phyloP scores from a whole-genome alignment of 106 monocot genomes.

The Agapanthus africanus region DNA sequence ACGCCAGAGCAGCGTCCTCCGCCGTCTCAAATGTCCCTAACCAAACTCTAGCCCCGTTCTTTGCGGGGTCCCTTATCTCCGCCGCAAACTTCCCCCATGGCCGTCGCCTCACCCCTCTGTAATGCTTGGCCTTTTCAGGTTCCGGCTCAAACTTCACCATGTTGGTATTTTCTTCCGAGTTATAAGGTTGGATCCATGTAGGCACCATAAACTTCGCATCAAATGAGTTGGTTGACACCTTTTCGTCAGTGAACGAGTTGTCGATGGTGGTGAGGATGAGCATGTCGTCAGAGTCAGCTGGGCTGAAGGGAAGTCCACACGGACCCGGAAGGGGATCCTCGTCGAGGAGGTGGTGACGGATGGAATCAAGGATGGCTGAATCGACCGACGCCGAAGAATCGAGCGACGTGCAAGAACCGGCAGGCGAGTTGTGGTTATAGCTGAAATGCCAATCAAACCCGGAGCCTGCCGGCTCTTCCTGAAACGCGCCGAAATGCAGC shows the following conservation, averaged over 20 bases:
- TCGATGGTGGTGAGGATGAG: conserved; percentile 48
- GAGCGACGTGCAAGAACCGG: no score
- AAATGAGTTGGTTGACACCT: not conserved
- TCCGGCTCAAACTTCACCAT: no score
- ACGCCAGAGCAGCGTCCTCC: conserved; percentile 16
- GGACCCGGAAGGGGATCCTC: conserved; percentile 29
- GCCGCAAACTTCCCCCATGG: no score
- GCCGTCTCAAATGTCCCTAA: no score
- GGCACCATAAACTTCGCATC: no score
- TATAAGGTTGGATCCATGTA: no score
- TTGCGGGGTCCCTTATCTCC: conserved; percentile 46
- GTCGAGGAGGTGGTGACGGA: conserved; percentile 14
- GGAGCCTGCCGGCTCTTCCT: no score
- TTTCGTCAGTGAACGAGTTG: conserved; percentile 37
- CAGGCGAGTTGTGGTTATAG: no score
- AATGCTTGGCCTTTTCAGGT: conserved; percentile 28
- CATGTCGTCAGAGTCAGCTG: conserved; percentile 86
- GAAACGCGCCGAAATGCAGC: no score
- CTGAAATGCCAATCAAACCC: no score
- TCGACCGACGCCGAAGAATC: no score
- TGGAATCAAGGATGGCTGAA: not conserved
- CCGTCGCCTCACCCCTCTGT: conserved; percentile 41
- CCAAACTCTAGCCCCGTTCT: conserved; percentile 59
- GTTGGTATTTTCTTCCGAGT: no score
- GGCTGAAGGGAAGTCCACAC: conserved; percentile 66